Conservation (phyloP, 805 yeast genomes). For the Tetrapisispora pingtungensis region DNA sequence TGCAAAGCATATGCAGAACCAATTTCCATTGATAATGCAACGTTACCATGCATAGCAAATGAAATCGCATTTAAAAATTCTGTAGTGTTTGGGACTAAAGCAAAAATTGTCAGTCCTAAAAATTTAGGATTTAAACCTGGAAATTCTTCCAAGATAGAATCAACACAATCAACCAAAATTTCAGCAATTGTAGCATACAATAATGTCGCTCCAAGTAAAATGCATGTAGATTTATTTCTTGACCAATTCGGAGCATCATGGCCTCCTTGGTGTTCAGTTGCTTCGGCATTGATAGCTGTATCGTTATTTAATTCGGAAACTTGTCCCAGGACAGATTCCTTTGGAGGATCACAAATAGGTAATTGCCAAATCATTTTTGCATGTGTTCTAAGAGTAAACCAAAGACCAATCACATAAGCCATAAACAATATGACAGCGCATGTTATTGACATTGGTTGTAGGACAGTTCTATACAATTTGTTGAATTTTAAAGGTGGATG, state of each 20-base stretch:
- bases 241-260: constrained; percentile 81
- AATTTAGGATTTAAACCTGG: constrained; percentile 80
- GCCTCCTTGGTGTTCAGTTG: constrained; percentile 33
- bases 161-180: constrained; percentile 85
- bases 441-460: constrained; percentile 71
- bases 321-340: constrained; percentile 3
- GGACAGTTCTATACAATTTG: constrained; percentile 50
- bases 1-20: constrained; percentile 96
- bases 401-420: constrained; percentile 79
- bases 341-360: constrained; percentile 32
- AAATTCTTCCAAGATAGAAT: constrained; percentile 63
- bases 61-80: constrained; percentile 95
- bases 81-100: constrained; percentile 92
- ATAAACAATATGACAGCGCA: constrained; percentile 74
- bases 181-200: constrained; percentile 91
- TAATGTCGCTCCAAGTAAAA: constrained; percentile 73
- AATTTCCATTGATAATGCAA: constrained; percentile 93
- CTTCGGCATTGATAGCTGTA: not conserved
- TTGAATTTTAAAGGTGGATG: constrained; percentile 71
- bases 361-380: constrained; percentile 94
- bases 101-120: constrained; percentile 88
- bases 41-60: constrained; percentile 92
- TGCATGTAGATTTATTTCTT: constrained; percentile 68
- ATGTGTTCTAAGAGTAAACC: constrained; percentile 91
- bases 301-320: not conserved